Base-by-base conservation (phyloP, 331 rosid genomes). In the Phaseolus coccineus region DNA sequence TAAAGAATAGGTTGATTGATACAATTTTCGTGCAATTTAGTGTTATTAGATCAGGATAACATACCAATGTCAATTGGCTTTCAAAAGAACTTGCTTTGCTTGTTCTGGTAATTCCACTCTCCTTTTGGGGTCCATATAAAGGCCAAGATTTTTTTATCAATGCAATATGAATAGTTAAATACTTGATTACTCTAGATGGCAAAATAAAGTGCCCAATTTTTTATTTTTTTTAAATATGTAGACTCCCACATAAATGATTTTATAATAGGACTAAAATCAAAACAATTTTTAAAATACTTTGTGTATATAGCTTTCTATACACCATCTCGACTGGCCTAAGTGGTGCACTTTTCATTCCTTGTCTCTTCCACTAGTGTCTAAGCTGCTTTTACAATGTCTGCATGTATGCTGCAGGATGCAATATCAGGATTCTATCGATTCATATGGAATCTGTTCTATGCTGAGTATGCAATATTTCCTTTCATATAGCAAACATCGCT, bases 361-460 rank as follows among this genome's bases (percentile, higher is more conserved):
- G 3, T 37, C 52, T 69, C 14, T 58, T 8, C 12, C 30, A 24
- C 59, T 5, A 4, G 53, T 62, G 55, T 42, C 50, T 63, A 65
- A 33, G 40, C 50, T 59, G 52, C 77, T 87, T 70, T 70, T 85
- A 2, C 57, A 55, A 61, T 70, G 48, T 83, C 65, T 65, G 72
- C 37, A 11, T 82, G 58, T 77, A 73, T 87, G 71, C 12, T 89
- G 89, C 97, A 95, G 97, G 97, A 90, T 85, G 97, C 97, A 77
- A 90, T 91, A 68, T 89, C 93, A 5, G 83, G 79, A 62, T 95
- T 80, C 90, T 95, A 95, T 74, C 88, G 97, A 64, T 95, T 95
- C 82, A 93, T 95, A 79, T 95, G 97, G 98, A 95, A 92, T 85
- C 92, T 91, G 47, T 92, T 92, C 81, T 92, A 95, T 75, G 92